Evolutionary conservation across 306 rosid genomes (phyloP), one percentile per base, ranked within the genome.

Genomic region (Casuarina cunninghamiana): DNA sequence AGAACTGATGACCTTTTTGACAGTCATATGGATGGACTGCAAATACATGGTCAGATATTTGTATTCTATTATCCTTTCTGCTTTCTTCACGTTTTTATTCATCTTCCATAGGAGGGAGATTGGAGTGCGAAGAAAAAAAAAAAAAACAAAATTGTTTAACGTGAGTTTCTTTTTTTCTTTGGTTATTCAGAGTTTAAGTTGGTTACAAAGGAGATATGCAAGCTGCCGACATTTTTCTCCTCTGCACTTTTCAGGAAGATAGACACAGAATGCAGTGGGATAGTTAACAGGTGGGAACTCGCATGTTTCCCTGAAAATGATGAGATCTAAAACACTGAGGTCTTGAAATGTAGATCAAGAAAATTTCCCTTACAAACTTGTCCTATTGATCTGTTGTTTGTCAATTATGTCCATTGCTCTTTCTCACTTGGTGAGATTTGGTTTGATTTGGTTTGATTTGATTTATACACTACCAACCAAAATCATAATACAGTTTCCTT

Each of bases 11-110:
- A 78, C 51, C 78, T 60, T 58, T 91, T 89, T 71, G 76, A 75
- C 69, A 84, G 84, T 77, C 88, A 85, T 77, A 19, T 81, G 82
- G 93, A 88, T 79, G 94, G 97, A 73, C 83, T 89, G 76, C 87
- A 85, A 73, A 78, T 87, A 79, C 92, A 85, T 48, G 97, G 97
- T 91, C 84, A 82, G 91, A 82, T 79, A 62, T 55, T 42, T 15
- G 1, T 66, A 11, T 74, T n/a, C 8, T 38, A 58, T 19, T 4
- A 32, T 15, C 9, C 48, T 71, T 16, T 39, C 45, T 11, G 26
- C 37, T 38, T 53, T 77, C 80, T 19, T 42, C 19, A 6, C 19
- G 10, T 38, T 62, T 54, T 6, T 39, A n/a, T 37, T 41, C 45
- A 49, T 54, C 71, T 19, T 51, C 8, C 5, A 5, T 58, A 68